These are phyloP conservation scores for Phytophthora nicotianae DNA, from an alignment of 352 stramenopile species.

Conservation along the genomic window DNA sequence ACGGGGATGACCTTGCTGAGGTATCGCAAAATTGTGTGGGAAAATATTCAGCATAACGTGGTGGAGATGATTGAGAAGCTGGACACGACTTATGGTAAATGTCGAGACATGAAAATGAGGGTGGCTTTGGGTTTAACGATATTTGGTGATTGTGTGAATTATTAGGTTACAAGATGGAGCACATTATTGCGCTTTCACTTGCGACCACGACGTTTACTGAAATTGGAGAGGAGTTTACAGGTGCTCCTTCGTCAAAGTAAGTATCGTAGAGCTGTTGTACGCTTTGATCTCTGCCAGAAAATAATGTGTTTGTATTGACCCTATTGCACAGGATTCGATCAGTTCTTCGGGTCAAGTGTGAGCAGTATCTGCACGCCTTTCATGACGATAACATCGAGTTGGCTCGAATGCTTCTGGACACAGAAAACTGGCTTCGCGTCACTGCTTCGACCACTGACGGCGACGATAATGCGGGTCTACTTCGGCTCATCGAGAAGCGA, in stretches of 20 bases:
- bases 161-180: conserved; percentile 86
- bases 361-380: conserved; percentile 80
- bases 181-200: conserved; percentile 84
- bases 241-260: conserved; percentile 69
- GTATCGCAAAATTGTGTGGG: conserved; percentile 87
- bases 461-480: conserved; percentile 49
- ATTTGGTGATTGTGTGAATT: conserved; percentile 5
- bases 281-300: conserved; percentile 3
- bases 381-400: conserved; percentile 87
- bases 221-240: conserved; percentile 88
- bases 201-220: conserved; percentile 77
- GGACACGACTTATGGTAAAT: conserved; percentile 71
- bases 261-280: conserved; percentile 14
- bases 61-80: conserved; percentile 75
- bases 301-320: conserved; percentile 1
- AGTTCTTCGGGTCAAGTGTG: conserved; percentile 75
- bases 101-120: not conserved
- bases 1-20: conserved; percentile 80
- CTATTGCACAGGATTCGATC: conserved; percentile 52
- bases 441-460: conserved; percentile 53
- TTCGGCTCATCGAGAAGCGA: conserved; percentile 77
- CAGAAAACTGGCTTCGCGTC: conserved; percentile 85
- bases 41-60: conserved; percentile 85
- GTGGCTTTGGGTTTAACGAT: conserved; percentile 13
- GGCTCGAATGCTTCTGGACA: conserved; percentile 83